Conservation (phyloP, 352 stramenopile species). For the Phytophthora sojae region DNA sequence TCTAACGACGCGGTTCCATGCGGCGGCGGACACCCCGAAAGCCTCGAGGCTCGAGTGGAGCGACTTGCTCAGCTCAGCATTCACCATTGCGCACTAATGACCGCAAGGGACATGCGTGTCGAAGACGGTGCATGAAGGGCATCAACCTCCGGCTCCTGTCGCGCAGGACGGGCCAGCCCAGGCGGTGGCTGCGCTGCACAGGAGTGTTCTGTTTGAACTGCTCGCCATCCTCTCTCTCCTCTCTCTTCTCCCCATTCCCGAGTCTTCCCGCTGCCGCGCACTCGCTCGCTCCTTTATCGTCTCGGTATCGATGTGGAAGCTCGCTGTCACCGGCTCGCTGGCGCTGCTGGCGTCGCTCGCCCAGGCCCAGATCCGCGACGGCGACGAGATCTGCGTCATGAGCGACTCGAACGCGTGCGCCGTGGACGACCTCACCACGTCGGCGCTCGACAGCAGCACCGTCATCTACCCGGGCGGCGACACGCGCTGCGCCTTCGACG, state of each 20-base stretch:
- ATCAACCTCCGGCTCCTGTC: constrained; percentile 28
- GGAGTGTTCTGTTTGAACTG: no score
- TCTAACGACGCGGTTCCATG: constrained; percentile 18
- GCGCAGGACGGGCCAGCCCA: constrained; percentile 23
- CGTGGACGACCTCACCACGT: constrained; percentile 58
- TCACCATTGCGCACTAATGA: constrained; percentile 5
- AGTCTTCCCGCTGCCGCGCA: constrained; percentile 21
- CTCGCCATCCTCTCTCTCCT: neutral
- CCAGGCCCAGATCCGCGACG: constrained; percentile 44
- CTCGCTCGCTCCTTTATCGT: neutral
- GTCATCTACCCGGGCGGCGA: constrained; percentile 66
- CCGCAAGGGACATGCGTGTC: constrained; percentile 34
- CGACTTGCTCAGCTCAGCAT: constrained; percentile 15
- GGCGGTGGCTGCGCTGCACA: constrained; percentile 16
- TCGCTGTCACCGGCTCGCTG: constrained; percentile 37
- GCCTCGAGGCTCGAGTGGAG: neutral
- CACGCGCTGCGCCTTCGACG: constrained; percentile 67
- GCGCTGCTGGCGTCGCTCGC: constrained; percentile 30
- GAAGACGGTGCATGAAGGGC: constrained; percentile 26
- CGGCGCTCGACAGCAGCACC: constrained; percentile 51
- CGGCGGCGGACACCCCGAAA: constrained; percentile 19
- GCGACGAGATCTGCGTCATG: constrained; percentile 67
- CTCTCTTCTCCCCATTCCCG: constrained; percentile 17
- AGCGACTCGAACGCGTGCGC: constrained; percentile 54
- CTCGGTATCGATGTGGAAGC: constrained; percentile 39